phyloP scores from a whole-genome alignment of 23 red algal genomes.

The Porphyridium purpureum region DNA sequence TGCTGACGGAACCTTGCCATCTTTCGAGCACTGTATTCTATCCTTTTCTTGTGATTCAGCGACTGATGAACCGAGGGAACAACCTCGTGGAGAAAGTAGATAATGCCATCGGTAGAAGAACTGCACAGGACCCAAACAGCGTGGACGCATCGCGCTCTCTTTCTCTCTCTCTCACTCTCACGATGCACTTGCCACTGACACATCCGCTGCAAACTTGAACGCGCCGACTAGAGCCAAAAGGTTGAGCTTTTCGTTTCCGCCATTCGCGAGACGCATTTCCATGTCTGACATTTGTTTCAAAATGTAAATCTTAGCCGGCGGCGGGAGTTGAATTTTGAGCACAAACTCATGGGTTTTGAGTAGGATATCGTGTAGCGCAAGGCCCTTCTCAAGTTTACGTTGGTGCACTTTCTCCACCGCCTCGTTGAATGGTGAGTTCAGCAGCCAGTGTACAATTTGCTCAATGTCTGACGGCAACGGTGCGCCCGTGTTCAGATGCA shows the following conservation, averaged over 20 bases:
- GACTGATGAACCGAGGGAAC: too few species aligned
- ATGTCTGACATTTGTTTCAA: constrained; percentile 56
- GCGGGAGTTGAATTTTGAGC: constrained; percentile 8
- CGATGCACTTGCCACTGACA: too few species aligned
- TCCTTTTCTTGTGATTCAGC: too few species aligned
- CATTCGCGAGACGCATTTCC: constrained; percentile 58
- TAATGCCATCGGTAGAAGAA: too few species aligned
- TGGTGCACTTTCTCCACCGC: constrained; percentile 14
- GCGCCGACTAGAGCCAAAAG: constrained; percentile 51
- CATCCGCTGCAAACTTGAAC: constrained; percentile 44
- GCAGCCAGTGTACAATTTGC: constrained; percentile 17
- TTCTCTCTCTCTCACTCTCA: too few species aligned
- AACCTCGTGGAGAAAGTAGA: too few species aligned
- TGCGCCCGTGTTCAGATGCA: constrained; percentile 83
- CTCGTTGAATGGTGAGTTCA: constrained; percentile 24
- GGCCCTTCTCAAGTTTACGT: constrained; percentile 37
- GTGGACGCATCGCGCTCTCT: too few species aligned
- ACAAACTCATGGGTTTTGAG: constrained; percentile 23
- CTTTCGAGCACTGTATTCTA: too few species aligned
- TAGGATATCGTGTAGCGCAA: constrained; percentile 75
- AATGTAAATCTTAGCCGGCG: constrained; percentile 57
- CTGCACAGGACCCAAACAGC: too few species aligned
- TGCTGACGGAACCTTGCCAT: too few species aligned
- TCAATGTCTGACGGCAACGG: constrained; percentile 52
- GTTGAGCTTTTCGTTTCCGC: constrained; percentile 39